phyloP scores from a whole-genome alignment of 1,284 basidiomycete species.

The Heterobasidion occidentale region DNA sequence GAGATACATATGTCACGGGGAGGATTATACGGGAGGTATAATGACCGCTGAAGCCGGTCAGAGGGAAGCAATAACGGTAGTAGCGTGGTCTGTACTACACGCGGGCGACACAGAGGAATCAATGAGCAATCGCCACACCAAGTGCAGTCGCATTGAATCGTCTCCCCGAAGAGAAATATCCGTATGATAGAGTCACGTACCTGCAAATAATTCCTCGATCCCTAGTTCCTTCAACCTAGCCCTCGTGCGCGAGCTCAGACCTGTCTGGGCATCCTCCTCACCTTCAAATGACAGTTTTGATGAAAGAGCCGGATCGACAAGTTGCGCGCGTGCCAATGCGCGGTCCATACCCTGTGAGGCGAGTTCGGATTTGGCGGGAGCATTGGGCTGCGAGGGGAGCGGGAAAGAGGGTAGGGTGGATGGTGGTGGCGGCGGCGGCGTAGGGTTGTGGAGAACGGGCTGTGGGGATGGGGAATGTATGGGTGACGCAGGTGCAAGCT shows the following conservation, averaged over 20 bases:
- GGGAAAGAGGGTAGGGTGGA: conserved; percentile 61
- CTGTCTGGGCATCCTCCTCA: conserved; percentile 32
- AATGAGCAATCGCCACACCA: background rate
- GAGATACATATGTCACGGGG: conserved; percentile 91
- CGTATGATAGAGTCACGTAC: conserved; percentile 32
- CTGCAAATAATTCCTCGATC: conserved; percentile 80
- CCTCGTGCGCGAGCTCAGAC: conserved; percentile 54
- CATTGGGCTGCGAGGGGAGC: conserved; percentile 58
- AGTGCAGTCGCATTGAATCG: background rate
- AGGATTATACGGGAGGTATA: conserved; percentile 68
- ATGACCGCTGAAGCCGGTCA: conserved; percentile 27
- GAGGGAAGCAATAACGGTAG: conserved; percentile 68
- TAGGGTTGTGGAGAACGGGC: conserved; percentile 2
- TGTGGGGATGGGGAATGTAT: conserved; percentile 3
- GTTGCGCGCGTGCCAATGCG: conserved; percentile 63
- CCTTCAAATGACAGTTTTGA: conserved; percentile 35
- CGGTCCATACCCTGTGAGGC: conserved; percentile 73
- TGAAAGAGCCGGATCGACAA: conserved; percentile 54
- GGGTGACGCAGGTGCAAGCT: conserved; percentile 12
- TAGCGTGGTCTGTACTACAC: conserved; percentile 74
- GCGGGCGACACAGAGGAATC: background rate
- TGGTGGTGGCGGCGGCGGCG: conserved; percentile 23
- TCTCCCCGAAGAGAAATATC: background rate
- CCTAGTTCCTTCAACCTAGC: conserved; percentile 68
- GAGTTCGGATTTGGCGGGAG: conserved; percentile 62